Percentiles rank a stretch among this genome's conserved stretches.
phyloP scores from a whole-genome alignment of 73 alveolate species.

The Stentor coeruleus region DNA sequence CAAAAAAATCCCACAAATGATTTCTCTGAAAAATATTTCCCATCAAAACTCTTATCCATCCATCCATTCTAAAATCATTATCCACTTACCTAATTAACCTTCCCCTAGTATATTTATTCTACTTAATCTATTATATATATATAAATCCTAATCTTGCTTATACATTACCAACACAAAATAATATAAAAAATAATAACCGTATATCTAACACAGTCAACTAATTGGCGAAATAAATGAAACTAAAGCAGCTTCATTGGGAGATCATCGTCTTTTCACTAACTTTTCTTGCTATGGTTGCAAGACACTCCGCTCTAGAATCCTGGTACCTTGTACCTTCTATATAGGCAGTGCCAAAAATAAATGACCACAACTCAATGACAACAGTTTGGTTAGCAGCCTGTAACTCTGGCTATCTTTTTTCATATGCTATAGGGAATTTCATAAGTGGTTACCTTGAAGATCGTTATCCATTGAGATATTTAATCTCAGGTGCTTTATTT shows the following conservation, averaged over 20 bases:
- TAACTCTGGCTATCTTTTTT: conserved; percentile 44
- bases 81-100: no score
- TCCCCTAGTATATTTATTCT: no score
- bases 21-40: no score
- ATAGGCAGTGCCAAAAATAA: conserved; percentile 26
- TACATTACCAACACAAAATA: neutral
- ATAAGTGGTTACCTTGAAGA: conserved; percentile 60
- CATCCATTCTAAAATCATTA: no score
- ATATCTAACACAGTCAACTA: no score
- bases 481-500: neutral
- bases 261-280: conserved; percentile 39
- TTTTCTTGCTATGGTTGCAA: conserved; percentile 39
- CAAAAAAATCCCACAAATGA: no score
- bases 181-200: conserved; percentile 14
- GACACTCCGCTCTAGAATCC: conserved; percentile 52
- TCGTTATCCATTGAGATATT: conserved; percentile 28
- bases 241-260: conserved; percentile 30
- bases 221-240: conserved; percentile 47
- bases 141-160: neutral
- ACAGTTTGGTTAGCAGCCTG: conserved; percentile 43
- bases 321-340: conserved; percentile 41
- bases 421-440: conserved; percentile 50
- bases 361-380: conserved; percentile 32
- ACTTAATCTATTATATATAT: no score
- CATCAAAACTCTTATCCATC: no score